Conservation (phyloP, 305 asterid genomes). For the Salvia sclarea region DNA sequence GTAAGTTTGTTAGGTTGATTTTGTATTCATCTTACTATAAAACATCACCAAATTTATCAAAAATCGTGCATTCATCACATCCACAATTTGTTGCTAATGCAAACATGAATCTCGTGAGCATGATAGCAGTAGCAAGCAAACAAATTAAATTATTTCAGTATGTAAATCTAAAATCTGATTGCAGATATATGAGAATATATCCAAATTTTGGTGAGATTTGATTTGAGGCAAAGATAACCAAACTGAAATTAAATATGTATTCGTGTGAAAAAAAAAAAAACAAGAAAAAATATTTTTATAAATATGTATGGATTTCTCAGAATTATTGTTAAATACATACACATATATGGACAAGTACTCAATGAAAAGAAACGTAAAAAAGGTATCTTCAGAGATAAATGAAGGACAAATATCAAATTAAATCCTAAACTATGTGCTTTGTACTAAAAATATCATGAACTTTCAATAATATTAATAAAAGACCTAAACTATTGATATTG, state of each 20-base stretch:
- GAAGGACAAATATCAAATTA: no score
- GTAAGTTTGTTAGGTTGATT: background rate
- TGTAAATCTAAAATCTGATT: background rate
- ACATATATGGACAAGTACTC: no score
- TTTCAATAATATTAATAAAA: no score
- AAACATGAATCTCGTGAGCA: conserved; percentile 19
- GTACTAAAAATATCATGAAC: no score
- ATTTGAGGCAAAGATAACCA: background rate
- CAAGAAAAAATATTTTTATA: no score
- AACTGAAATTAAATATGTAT: background rate
- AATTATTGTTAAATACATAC: no score
- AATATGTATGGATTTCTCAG: no score
- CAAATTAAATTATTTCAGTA: background rate
- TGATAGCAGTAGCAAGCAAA: background rate
- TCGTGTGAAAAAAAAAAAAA: no score
- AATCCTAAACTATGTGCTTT: no score
- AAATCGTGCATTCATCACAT: background rate
- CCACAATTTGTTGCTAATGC: conserved; percentile 5
- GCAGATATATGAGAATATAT: background rate
- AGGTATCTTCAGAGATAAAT: no score
- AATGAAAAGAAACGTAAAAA: no score
- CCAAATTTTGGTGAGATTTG: background rate
- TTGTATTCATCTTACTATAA: conserved; percentile 12
- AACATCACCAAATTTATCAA: background rate
- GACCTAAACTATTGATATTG: no score